Conservation (phyloP, 2,329 filamentous ascomycete genomes). For the Blastomyces silverae region DNA sequence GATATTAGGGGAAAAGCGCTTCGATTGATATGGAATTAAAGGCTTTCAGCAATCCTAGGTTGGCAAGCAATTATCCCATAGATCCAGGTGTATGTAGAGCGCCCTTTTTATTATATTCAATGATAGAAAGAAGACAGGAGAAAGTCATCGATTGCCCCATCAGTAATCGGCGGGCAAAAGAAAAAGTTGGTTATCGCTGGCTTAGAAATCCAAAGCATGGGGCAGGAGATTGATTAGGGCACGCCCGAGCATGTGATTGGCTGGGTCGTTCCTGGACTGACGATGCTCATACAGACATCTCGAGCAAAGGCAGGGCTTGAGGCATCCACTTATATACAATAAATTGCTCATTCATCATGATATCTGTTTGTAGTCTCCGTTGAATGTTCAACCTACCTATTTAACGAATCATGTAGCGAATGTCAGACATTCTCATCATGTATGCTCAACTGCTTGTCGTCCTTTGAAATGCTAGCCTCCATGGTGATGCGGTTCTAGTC, state of each 20-base stretch:
- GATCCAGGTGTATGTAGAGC: background rate
- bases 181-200: background rate
- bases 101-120: background rate
- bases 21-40: background rate
- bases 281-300: background rate
- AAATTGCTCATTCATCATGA: too few species aligned
- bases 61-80: background rate
- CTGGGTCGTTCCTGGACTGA: background rate
- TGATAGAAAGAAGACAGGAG: background rate
- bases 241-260: slow-evolving; percentile 1
- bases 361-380: too few species aligned
- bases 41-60: background rate
- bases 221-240: background rate
- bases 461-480: background rate
- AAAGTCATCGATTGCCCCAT: slow-evolving; percentile 1
- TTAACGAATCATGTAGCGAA: too few species aligned
- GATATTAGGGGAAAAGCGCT: background rate
- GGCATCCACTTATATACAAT: too few species aligned
- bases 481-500: background rate
- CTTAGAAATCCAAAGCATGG: slow-evolving; percentile 1
- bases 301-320: background rate
- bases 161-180: background rate
- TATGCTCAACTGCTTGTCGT: too few species aligned
- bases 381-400: too few species aligned
- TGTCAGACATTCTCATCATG: too few species aligned